phyloP scores from a whole-genome alignment of 495 filamentous ascomycete genomes.

The Neurospora intermedia region DNA sequence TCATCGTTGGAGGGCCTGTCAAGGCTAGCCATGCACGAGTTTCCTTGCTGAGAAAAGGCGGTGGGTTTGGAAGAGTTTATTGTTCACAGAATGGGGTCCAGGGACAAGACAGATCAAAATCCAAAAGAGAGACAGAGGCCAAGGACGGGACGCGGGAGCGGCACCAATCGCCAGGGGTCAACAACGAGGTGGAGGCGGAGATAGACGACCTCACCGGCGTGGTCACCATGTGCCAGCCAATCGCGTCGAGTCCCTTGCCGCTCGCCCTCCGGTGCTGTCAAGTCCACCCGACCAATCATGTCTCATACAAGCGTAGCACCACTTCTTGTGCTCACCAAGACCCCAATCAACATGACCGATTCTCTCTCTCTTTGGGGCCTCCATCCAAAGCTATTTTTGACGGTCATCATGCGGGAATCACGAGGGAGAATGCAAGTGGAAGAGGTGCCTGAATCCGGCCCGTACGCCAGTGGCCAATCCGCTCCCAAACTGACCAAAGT shows the following conservation, averaged over 20 bases:
- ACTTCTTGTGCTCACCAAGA: neutral
- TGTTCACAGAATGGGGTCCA: neutral
- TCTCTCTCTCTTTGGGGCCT: conserved; percentile 6
- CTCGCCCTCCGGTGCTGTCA: conserved; percentile 10
- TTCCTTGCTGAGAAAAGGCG: neutral
- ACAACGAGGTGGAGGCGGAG: neutral
- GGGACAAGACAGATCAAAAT: neutral
- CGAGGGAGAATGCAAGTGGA: conserved; percentile 29
- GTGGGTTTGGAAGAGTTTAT: neutral
- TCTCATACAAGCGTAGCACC: neutral
- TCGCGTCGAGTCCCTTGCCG: conserved; percentile 13
- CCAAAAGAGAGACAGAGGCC: neutral
- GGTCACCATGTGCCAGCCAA: conserved; percentile 15
- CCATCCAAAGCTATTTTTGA: conserved; percentile 19
- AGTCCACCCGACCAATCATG: conserved; percentile 14
- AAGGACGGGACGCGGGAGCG: neutral
- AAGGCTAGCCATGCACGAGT: neutral
- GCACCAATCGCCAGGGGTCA: neutral
- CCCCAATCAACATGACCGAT: neutral
- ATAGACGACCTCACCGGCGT: neutral
- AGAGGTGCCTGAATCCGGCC: conserved; percentile 23
- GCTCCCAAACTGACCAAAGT: conserved; percentile 7
- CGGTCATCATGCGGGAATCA: conserved; percentile 25
- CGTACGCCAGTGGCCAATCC: conserved; percentile 4
- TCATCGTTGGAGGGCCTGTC: neutral